Evolutionary conservation across 2,329 filamentous ascomycete species (phyloP), one percentile per base, ranked within the genome.

Genomic region (Fusarium avenaceum): DNA sequence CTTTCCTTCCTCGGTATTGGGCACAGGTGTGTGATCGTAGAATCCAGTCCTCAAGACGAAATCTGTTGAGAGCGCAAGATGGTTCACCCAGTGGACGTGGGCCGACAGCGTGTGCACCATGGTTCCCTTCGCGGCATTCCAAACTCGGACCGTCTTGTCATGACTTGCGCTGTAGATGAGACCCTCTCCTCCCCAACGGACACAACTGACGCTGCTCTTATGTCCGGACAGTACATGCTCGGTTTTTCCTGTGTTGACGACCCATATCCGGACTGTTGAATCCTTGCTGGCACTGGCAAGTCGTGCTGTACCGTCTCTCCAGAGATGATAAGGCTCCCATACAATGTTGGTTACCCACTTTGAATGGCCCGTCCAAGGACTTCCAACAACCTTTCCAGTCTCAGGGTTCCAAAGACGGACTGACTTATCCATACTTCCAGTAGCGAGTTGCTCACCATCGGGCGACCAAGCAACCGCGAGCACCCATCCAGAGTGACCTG

Each of bases 71-170:
- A 99, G 85, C 0, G 96, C 94, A 22, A 99, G 86, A 75, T 97
- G 93, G 76, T 99, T 99, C 30, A 99, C 92, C 89, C 95, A 97
- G 77, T 98, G 96, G 1, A 92, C 93, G 76, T 99, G 96, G 3
- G 91, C 85, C 20, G 87, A 88, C 10, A 98, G 83, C 0, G 91
- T 94, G 77, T 96, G 92, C 53, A 93, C 83, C 22, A 97, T 83
- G 3, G 90, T 93, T 30, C 95, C 96, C 67, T 91, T 89, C 39
- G 86, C 85, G 1, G 92, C 88, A 74, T 96, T 90, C 94, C 95
- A 99, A 6, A 97, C 88, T 72, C 95, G 94, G 71, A 98, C 88
- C 1, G 91, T 95, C 83, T 96, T 96, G 82, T 97, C 95, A 76
- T 97, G 94, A 33, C 92, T 96, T 20, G 88, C 88, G 9, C 92